These are phyloP conservation scores for Gardenia jasminoides DNA, from an alignment of 257 asterid species.

Conservation along the genomic window DNA sequence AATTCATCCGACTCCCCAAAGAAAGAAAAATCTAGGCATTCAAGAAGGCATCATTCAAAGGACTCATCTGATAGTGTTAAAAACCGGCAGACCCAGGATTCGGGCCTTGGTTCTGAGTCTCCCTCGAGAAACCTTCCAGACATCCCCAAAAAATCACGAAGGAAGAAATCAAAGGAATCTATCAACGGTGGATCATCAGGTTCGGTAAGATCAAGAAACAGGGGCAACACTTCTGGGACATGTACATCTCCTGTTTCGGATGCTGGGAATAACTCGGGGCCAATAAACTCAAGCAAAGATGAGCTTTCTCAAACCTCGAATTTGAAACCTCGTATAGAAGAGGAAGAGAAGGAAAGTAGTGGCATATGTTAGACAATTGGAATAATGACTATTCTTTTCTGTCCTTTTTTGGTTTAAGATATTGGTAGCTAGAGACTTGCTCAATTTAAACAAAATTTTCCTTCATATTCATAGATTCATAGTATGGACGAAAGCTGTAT, in stretches of 20 bases:
- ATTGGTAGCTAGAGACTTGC: constrained; percentile 23
- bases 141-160: constrained; percentile 38
- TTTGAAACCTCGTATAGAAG: constrained; percentile 23
- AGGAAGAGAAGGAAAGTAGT: constrained; percentile 32
- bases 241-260: constrained; percentile 20
- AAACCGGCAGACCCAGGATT: constrained; percentile 28
- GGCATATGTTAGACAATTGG: constrained; percentile 19
- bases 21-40: constrained; percentile 48
- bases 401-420: constrained; percentile 1
- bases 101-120: constrained; percentile 23
- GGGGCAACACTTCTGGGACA: constrained; percentile 23
- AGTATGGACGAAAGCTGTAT: constrained; percentile 10
- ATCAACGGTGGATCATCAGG: constrained; percentile 19
- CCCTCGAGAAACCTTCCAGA: constrained; percentile 40
- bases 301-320: constrained; percentile 18
- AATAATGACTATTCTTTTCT: constrained; percentile 2
- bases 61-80: constrained; percentile 42
- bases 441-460: constrained; percentile 14
- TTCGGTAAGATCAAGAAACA: constrained; percentile 22
- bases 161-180: constrained; percentile 46
- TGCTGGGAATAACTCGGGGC: constrained; percentile 19
- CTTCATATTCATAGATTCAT: constrained; percentile 13
- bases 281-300: constrained; percentile 6
- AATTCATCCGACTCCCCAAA: constrained; percentile 38
- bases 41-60: constrained; percentile 51